Evolutionary conservation across 2,329 filamentous ascomycete species (phyloP), one percentile per base, ranked within the genome.

Genomic region (Neonectria magnoliae): DNA sequence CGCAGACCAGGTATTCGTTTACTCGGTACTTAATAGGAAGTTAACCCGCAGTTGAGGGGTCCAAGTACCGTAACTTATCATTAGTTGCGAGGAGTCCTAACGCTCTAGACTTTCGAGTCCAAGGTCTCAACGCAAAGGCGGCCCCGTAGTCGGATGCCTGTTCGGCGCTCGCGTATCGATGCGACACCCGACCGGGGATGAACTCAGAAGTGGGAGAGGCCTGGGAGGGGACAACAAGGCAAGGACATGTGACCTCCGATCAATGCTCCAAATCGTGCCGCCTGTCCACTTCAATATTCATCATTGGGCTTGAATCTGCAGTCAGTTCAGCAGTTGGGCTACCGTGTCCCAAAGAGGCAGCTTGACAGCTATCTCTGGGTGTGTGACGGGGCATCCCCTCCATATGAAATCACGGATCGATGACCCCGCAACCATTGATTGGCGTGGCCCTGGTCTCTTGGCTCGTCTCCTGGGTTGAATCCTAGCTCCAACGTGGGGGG

Each of bases 351-450:
- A 57, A 57, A 57, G 45, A 57, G 60, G 60, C 54, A 63, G 60
- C 55, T 59, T 62, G 52, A 56, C 51, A 50, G 52, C 42, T 57
- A 62, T 57, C 60, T 38, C n/a, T 38, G 41, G 31, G 36, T 41
- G 41, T 29, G 38, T 20, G 51, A 60, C 14, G 42, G 50, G 20
- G 29, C 20, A 53, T 50, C 47, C 47, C 27, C 27, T 54, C 57
- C 48, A 47, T 47, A 18, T 27, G 57, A 60, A 44, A 38, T 60
- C 29, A 44, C 33, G 42, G 20, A 29, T 22, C 31, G 25, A 20
- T 8, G 44, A 61, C 55, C 60, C 60, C 60, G 55, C 60, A 63
- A 36, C 50, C 42, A 38, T 54, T 63, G 54, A 63, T 63, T 63
- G 60, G 60, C 41, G 54, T 48, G 27, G 14, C 22, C 51, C 47